A percentile compares a stretch with the other conserved stretches of the same genome.
These are phyloP conservation scores for Ensete ventricosum DNA, from an alignment of 176 grass and related monocot species.

Conservation along the genomic window DNA sequence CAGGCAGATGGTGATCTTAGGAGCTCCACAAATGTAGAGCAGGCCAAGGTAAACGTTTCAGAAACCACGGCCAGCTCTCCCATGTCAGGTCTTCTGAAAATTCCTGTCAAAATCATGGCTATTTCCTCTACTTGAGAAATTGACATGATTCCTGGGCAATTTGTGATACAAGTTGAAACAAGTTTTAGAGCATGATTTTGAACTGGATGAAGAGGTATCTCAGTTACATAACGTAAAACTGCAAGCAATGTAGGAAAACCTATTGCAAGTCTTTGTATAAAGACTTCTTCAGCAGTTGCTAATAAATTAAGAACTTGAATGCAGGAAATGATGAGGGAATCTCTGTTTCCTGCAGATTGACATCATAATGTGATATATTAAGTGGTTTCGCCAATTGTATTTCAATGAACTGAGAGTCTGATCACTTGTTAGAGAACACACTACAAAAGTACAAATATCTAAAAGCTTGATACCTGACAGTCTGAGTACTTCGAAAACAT, in stretches of 20 bases:
- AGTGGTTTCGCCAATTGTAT: background rate
- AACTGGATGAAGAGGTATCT: constrained; percentile 82
- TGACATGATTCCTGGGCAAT: constrained; percentile 65
- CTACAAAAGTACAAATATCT: background rate
- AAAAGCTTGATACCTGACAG: constrained; percentile 46
- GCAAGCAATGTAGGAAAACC: constrained; percentile 75
- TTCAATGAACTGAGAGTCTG: background rate
- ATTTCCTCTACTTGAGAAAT: constrained; percentile 64
- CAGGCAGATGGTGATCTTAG: constrained; percentile 51
- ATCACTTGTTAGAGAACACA: background rate
- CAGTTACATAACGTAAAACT: constrained; percentile 68
- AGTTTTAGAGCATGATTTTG: constrained; percentile 67
- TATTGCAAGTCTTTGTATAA: constrained; percentile 67
- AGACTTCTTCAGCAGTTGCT: constrained; percentile 49
- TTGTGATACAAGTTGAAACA: constrained; percentile 49
- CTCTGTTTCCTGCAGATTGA: constrained; percentile 68
- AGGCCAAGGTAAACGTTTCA: constrained; percentile 61
- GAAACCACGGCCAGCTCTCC: constrained; percentile 46
- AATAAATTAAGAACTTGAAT: constrained; percentile 64
- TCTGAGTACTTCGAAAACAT: constrained; percentile 84
- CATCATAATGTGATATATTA: background rate
- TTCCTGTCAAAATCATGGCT: constrained; percentile 42
- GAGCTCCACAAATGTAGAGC: constrained; percentile 67
- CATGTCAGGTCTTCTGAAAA: constrained; percentile 50
- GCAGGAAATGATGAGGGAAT: constrained; percentile 55